Conservation (phyloP, 2,329 filamentous ascomycete species). For the Diaporthe sp. region DNA sequence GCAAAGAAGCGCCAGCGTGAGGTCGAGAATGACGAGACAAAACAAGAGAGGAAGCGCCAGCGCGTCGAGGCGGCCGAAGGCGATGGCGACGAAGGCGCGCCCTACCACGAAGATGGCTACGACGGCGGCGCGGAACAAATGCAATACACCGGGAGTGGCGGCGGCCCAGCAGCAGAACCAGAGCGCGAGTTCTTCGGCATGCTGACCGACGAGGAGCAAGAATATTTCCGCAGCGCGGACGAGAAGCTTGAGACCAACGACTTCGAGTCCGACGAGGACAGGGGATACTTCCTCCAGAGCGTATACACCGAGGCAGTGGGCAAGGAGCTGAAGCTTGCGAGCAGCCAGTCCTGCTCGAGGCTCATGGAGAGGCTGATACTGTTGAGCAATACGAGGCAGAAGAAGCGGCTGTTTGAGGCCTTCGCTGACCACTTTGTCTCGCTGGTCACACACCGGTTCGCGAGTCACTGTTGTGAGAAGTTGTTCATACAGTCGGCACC, state of each 20-base stretch:
- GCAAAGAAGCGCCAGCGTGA: slow-evolving; percentile 50
- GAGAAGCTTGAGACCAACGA: slow-evolving; percentile 91
- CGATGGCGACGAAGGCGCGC: slow-evolving; percentile 32
- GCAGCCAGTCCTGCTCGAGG: slow-evolving; percentile 94
- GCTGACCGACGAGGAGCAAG: slow-evolving; percentile 92
- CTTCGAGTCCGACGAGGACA: slow-evolving; percentile 82
- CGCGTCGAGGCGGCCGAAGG: slow-evolving; percentile 40
- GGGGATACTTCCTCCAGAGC: slow-evolving; percentile 79
- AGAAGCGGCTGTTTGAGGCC: slow-evolving; percentile 87
- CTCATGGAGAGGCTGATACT: slow-evolving; percentile 93
- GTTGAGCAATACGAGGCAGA: slow-evolving; percentile 81
- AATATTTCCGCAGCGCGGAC: slow-evolving; percentile 93
- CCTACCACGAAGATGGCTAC: background rate
- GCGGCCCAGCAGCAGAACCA: slow-evolving; percentile 39
- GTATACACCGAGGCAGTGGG: slow-evolving; percentile 89
- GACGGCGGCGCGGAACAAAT: slow-evolving; percentile 23
- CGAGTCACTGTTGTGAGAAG: slow-evolving; percentile 96
- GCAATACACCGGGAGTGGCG: slow-evolving; percentile 18
- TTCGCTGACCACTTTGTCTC: slow-evolving; percentile 90
- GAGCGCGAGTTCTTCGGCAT: slow-evolving; percentile 91
- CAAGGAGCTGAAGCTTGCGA: slow-evolving; percentile 96
- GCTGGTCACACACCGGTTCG: slow-evolving; percentile 94
- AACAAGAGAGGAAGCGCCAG: slow-evolving; percentile 45
- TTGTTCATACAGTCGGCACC: slow-evolving; percentile 88
- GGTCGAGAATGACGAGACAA: slow-evolving; percentile 44